Conservation (phyloP, 2,329 filamentous ascomycete species). For the Monosporascus sp. region DNA sequence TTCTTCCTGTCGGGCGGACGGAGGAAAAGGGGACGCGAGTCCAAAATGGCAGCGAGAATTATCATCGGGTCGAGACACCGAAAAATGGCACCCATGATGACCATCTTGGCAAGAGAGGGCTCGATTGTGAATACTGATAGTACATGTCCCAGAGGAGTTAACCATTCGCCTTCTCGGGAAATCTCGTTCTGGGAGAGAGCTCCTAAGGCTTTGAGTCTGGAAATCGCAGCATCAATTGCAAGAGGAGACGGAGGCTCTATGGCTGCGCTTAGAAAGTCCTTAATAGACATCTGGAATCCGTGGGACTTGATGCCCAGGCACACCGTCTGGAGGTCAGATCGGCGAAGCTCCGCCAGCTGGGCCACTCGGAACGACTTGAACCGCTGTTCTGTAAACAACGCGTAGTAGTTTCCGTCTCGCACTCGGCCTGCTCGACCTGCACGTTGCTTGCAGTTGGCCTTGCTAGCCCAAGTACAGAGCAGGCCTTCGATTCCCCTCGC, state of each 20-base stretch:
- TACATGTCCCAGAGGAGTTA: constrained; percentile 42
- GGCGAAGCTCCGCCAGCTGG: constrained; percentile 35
- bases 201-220: constrained; percentile 32
- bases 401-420: constrained; percentile 43
- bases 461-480: constrained; percentile 39
- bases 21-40: constrained; percentile 3
- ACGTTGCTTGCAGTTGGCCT: constrained; percentile 41
- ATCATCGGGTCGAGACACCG: constrained; percentile 45
- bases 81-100: constrained; percentile 45
- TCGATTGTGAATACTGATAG: constrained; percentile 36
- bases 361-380: constrained; percentile 19
- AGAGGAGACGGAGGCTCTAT: constrained; percentile 37
- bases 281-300: constrained; percentile 31
- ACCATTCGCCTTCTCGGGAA: constrained; percentile 4
- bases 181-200: constrained; percentile 36
- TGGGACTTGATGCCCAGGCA: constrained; percentile 38
- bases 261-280: constrained; percentile 34
- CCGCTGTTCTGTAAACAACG: constrained; percentile 32
- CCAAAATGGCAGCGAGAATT: constrained; percentile 28
- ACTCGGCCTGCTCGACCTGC: constrained; percentile 46
- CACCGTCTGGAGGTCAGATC: constrained; percentile 36
- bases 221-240: constrained; percentile 32
- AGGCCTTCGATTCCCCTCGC: constrained; percentile 31
- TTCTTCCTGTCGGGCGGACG: no score
- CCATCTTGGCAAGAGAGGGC: constrained; percentile 42